These are phyloP conservation scores for Colletotrichum camelliae DNA, from an alignment of 2,329 filamentous ascomycete species.

Conservation along the genomic window DNA sequence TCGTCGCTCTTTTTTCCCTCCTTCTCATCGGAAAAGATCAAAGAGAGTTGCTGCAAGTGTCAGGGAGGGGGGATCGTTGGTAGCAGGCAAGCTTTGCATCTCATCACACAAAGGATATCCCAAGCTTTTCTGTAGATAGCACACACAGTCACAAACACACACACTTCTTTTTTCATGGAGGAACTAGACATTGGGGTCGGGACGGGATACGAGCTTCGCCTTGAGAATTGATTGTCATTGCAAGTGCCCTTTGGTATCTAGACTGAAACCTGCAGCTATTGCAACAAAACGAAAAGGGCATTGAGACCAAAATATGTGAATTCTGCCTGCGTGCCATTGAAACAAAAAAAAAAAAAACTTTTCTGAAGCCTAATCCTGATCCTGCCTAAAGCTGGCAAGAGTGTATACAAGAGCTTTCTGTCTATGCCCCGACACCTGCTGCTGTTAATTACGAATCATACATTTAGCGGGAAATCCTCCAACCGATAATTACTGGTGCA, in stretches of 20 bases:
- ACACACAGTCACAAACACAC: conserved; percentile 18
- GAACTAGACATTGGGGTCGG: conserved; percentile 10
- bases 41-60: neutral
- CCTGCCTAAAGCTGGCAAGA: neutral
- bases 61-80: neutral
- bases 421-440: neutral
- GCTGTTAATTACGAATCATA: neutral
- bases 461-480: neutral
- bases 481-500: conserved; percentile 16
- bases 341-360: neutral
- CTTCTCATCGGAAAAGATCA: neutral
- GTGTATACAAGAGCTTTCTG: neutral
- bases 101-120: conserved; percentile 30
- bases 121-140: conserved; percentile 32
- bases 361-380: neutral
- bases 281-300: neutral
- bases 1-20: neutral
- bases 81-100: conserved; percentile 23
- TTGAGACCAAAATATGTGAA: neutral
- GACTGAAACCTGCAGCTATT: neutral
- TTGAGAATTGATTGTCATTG: conserved; percentile 20
- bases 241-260: conserved; percentile 10
- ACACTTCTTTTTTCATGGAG: conserved; percentile 2
- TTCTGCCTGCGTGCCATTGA: neutral
- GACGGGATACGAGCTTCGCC: conserved; percentile 12